A percentile compares a stretch with the other conserved stretches of the same genome.
These are phyloP conservation scores for Tagetes erecta DNA, from an alignment of 129 eudicot species.

Conservation along the genomic window DNA sequence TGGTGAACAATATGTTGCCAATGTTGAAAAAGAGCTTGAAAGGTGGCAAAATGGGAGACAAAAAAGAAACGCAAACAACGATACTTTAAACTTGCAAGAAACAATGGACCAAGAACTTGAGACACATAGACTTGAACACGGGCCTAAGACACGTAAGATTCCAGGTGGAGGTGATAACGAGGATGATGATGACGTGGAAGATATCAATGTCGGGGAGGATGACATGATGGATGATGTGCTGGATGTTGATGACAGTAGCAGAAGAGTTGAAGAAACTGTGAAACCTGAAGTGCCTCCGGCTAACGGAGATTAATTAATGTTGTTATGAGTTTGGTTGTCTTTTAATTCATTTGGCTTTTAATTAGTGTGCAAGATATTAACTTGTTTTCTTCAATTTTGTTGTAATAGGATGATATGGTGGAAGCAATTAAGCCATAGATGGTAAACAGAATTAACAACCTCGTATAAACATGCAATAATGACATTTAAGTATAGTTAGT, in stretches of 20 bases:
- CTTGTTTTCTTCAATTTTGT: slow-evolving; percentile 22
- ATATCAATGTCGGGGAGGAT: slow-evolving; percentile 86
- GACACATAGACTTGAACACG: slow-evolving; percentile 97
- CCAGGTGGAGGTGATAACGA: slow-evolving; percentile 75
- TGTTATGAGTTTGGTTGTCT: background rate
- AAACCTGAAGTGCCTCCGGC: slow-evolving; percentile 42
- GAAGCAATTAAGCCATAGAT: background rate
- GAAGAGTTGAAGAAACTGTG: slow-evolving; percentile 53
- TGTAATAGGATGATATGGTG: slow-evolving; percentile 27
- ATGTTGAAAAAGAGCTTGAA: slow-evolving; percentile 81
- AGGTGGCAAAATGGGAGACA: slow-evolving; percentile 86
- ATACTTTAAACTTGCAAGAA: slow-evolving; percentile 76
- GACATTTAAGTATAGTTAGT: background rate
- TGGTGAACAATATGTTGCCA: slow-evolving; percentile 60
- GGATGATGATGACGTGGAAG: slow-evolving; percentile 95
- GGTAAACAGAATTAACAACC: background rate
- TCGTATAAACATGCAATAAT: background rate
- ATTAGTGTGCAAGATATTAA: slow-evolving; percentile 19
- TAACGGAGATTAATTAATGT: slow-evolving; percentile 37
- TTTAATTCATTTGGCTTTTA: slow-evolving; percentile 5
- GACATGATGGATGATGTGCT: slow-evolving; percentile 91
- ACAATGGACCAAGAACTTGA: slow-evolving; percentile 99
- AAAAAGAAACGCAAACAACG: slow-evolving; percentile 53
- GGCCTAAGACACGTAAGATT: slow-evolving; percentile 82
- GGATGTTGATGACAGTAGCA: slow-evolving; percentile 62